Evolutionary conservation across 2,329 filamentous ascomycete species (phyloP).

Genomic region (Scytalidium lignicola): DNA sequence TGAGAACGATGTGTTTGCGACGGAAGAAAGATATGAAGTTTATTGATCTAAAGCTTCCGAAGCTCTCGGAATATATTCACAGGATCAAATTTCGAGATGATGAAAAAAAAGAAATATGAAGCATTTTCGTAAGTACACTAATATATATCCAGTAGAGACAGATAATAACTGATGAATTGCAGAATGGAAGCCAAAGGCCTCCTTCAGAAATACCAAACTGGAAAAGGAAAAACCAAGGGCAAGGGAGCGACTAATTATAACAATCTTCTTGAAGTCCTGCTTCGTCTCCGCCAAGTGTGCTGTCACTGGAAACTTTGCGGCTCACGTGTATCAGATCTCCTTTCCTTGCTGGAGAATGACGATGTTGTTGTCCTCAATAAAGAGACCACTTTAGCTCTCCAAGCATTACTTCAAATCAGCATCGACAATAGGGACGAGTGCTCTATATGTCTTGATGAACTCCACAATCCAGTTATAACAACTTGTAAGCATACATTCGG

Average conservation of each 20-base stretch:
- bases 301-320: conserved; percentile 84
- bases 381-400: conserved; percentile 67
- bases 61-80: conserved; percentile 73
- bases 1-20: conserved; percentile 75
- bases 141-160: not conserved
- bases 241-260: conserved; percentile 55
- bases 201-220: conserved; percentile 53
- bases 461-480: conserved; percentile 74
- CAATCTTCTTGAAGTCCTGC: conserved; percentile 71
- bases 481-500: conserved; percentile 81
- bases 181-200: conserved; percentile 70
- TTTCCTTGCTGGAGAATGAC: conserved; percentile 62
- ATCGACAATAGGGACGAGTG: conserved; percentile 82
- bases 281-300: conserved; percentile 80
- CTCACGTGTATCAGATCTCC: conserved; percentile 66
- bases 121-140: conserved; percentile 54
- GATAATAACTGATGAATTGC: conserved; percentile 19
- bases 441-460: conserved; percentile 69
- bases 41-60: conserved; percentile 72
- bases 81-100: conserved; percentile 67
- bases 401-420: conserved; percentile 68
- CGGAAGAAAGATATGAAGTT: conserved; percentile 86
- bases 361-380: conserved; percentile 64
- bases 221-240: conserved; percentile 34
- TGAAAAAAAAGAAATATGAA: conserved; percentile 73